phyloP scores from a whole-genome alignment of 2,329 filamentous ascomycete species.

The Sarocladiaceae sp. region DNA sequence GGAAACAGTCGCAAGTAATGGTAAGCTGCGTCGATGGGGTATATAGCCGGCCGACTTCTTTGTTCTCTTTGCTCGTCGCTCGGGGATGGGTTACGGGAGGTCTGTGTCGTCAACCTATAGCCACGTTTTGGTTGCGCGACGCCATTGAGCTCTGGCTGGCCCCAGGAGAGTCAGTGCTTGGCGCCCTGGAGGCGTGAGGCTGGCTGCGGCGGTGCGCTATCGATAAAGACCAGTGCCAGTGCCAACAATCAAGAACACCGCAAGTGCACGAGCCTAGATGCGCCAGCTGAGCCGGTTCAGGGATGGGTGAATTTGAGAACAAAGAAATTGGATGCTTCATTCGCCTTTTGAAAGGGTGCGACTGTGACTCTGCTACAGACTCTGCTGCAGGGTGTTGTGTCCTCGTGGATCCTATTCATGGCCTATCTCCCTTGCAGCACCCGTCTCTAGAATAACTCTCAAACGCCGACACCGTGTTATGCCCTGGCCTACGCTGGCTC shows the following conservation, averaged over 20 bases:
- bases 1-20: not conserved
- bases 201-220: constrained; percentile 1
- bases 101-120: not conserved
- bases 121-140: constrained; percentile 2
- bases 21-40: not conserved
- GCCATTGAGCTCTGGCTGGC: constrained; percentile 1
- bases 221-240: constrained; percentile 2
- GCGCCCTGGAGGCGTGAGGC: too few species aligned
- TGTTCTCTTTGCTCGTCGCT: not conserved
- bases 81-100: not conserved
- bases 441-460: too few species aligned
- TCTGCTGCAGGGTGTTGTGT: too few species aligned
- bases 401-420: too few species aligned
- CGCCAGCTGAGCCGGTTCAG: too few species aligned
- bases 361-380: too few species aligned
- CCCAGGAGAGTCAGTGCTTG: constrained; percentile 3
- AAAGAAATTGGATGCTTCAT: too few species aligned
- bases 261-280: not conserved
- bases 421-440: too few species aligned
- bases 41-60: constrained; percentile 1
- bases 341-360: too few species aligned
- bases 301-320: too few species aligned
- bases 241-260: not conserved
- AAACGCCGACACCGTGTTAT: too few species aligned
- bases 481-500: too few species aligned